phyloP scores from a whole-genome alignment of 2,329 filamentous ascomycete genomes.

The Ceratocystis colombiana region DNA sequence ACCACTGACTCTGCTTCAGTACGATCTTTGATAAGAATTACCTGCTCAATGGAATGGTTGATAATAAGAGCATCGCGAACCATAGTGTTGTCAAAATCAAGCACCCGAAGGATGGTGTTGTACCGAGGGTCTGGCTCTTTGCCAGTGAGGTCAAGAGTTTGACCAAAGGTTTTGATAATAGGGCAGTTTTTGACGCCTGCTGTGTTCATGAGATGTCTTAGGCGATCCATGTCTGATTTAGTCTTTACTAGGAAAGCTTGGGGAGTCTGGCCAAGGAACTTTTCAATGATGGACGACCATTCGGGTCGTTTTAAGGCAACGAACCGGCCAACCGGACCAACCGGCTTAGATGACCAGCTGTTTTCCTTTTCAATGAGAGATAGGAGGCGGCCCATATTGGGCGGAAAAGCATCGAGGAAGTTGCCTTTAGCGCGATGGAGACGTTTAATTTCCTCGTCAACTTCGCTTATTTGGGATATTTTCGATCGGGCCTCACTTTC shows the following conservation, averaged over 20 bases:
- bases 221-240: constrained; percentile 61
- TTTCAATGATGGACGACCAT: constrained; percentile 78
- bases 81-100: constrained; percentile 71
- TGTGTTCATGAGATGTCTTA: constrained; percentile 55
- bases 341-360: constrained; percentile 59
- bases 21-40: constrained; percentile 62
- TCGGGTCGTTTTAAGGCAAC: constrained; percentile 66
- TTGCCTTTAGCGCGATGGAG: constrained; percentile 40
- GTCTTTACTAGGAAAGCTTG: constrained; percentile 73
- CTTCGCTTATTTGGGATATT: constrained; percentile 28
- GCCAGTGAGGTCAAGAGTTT: constrained; percentile 47
- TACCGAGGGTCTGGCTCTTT: constrained; percentile 64
- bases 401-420: constrained; percentile 54
- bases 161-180: constrained; percentile 54
- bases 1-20: constrained; percentile 59
- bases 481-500: constrained; percentile 27
- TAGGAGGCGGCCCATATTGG: constrained; percentile 53
- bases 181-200: constrained; percentile 41
- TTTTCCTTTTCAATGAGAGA: constrained; percentile 57
- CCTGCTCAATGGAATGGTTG: constrained; percentile 70
- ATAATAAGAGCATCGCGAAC: constrained; percentile 79
- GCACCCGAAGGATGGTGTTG: constrained; percentile 66
- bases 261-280: constrained; percentile 56
- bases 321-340: constrained; percentile 75
- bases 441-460: constrained; percentile 28